A percentile compares a stretch with the other conserved stretches of the same genome.
These are phyloP conservation scores for Penicillium sp. DNA, from an alignment of 2,329 filamentous ascomycete species.

Conservation along the genomic window DNA sequence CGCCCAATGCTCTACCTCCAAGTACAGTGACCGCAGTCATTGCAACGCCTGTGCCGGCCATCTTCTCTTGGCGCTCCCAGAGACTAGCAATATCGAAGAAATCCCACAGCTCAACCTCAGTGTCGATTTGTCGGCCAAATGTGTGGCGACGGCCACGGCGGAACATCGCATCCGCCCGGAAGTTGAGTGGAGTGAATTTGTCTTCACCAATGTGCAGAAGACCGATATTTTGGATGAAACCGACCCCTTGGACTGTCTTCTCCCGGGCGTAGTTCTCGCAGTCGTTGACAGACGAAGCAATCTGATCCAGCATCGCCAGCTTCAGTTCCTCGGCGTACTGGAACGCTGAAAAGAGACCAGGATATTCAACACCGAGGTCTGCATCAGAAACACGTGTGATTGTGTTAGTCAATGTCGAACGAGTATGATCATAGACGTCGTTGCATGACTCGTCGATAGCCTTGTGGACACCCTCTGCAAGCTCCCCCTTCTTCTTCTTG, in stretches of 20 bases:
- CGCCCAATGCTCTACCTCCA: constrained; percentile 75
- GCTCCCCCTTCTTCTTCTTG: constrained; percentile 72
- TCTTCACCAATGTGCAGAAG: constrained; percentile 78
- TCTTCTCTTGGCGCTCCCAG: constrained; percentile 88
- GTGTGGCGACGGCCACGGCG: constrained; percentile 70
- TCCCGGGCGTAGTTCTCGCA: constrained; percentile 85
- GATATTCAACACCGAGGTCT: constrained; percentile 80
- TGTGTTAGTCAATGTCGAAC: constrained; percentile 68
- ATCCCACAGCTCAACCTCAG: constrained; percentile 84
- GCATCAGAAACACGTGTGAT: constrained; percentile 74
- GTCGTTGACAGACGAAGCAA: constrained; percentile 70
- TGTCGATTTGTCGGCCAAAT: constrained; percentile 78
- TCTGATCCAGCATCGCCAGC: constrained; percentile 83
- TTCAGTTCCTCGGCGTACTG: constrained; percentile 92
- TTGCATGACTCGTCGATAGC: constrained; percentile 82
- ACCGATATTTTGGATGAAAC: constrained; percentile 82
- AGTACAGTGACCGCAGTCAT: constrained; percentile 86
- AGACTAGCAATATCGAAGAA: constrained; percentile 86
- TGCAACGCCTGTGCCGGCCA: constrained; percentile 90
- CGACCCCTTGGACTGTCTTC: constrained; percentile 76
- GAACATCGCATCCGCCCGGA: constrained; percentile 94
- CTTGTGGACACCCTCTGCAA: constrained; percentile 75
- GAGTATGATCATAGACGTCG: constrained; percentile 80
- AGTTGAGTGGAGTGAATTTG: constrained; percentile 79
- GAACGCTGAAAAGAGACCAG: constrained; percentile 79